Conservation (phyloP, 1,139 yeast genomes). For the Debaryomyces nepalensis region DNA sequence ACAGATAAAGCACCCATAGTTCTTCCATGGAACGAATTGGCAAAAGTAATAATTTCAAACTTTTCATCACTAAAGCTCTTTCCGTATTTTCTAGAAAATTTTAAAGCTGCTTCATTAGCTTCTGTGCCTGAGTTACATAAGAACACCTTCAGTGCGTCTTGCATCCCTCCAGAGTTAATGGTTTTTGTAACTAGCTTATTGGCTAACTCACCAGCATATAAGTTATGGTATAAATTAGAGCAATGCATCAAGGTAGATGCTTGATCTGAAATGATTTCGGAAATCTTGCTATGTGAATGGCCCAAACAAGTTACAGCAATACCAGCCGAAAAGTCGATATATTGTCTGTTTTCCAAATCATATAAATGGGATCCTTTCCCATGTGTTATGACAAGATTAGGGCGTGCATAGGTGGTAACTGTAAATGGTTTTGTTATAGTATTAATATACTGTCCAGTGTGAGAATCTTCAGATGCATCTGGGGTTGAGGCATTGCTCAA, state of each 20-base stretch:
- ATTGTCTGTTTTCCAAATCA: conserved; percentile 78
- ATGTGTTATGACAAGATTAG: conserved; percentile 67
- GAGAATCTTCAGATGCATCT: conserved; percentile 26
- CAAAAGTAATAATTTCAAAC: conserved; percentile 80
- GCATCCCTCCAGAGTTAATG: conserved; percentile 73
- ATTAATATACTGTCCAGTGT: conserved; percentile 38
- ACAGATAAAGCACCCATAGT: conserved; percentile 92
- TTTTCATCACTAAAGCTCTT: conserved; percentile 58
- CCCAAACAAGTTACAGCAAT: conserved; percentile 97
- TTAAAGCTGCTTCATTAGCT: conserved; percentile 96
- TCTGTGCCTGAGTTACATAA: conserved; percentile 94
- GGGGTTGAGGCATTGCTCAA: conserved; percentile 15
- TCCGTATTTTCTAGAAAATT: conserved; percentile 91
- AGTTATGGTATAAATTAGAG: conserved; percentile 83
- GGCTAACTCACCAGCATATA: conserved; percentile 82
- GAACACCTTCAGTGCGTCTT: conserved; percentile 80
- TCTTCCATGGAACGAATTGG: conserved; percentile 92
- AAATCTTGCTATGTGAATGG: conserved; percentile 75
- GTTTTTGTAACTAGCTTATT: conserved; percentile 74
- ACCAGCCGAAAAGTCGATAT: conserved; percentile 91
- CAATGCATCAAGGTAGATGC: conserved; percentile 76
- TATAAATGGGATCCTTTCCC: conserved; percentile 77
- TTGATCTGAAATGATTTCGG: conserved; percentile 73
- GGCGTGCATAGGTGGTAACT: conserved; percentile 85
- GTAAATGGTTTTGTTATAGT: conserved; percentile 56